These are phyloP conservation scores for Xylariales sp. DNA, from an alignment of 2,329 filamentous ascomycete genomes.

Conservation along the genomic window DNA sequence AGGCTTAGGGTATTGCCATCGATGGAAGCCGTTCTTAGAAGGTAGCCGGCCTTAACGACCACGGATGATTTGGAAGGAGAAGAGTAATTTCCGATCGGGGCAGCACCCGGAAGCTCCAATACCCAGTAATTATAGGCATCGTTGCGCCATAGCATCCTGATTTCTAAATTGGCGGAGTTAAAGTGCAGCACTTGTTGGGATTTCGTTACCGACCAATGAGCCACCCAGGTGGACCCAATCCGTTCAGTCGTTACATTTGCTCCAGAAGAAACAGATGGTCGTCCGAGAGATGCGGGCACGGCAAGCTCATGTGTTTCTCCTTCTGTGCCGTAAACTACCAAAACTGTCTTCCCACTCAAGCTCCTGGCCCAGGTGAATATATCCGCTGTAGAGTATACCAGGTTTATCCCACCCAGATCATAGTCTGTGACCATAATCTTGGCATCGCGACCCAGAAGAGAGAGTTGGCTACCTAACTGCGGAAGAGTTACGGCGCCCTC, in stretches of 20 bases:
- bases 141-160: conserved; percentile 58
- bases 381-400: conserved; percentile 67
- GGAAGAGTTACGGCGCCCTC: conserved; percentile 53
- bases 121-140: conserved; percentile 68
- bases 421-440: conserved; percentile 66
- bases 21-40: conserved; percentile 56
- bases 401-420: conserved; percentile 46
- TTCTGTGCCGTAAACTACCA: conserved; percentile 60
- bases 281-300: conserved; percentile 26
- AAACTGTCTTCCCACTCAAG: conserved; percentile 35
- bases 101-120: conserved; percentile 43
- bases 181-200: conserved; percentile 48
- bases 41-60: conserved; percentile 60
- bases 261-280: no score
- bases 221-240: no score
- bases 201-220: conserved; percentile 52
- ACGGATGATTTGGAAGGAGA: conserved; percentile 29
- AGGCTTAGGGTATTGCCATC: conserved; percentile 54
- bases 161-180: conserved; percentile 39
- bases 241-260: no score
- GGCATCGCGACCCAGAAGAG: conserved; percentile 59
- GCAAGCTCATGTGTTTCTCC: conserved; percentile 61
- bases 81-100: conserved; percentile 24
- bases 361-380: conserved; percentile 55
- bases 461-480: conserved; percentile 50